Evolutionary conservation across 495 filamentous ascomycete species (phyloP).

Genomic region (Hypoxylon perforatum): DNA sequence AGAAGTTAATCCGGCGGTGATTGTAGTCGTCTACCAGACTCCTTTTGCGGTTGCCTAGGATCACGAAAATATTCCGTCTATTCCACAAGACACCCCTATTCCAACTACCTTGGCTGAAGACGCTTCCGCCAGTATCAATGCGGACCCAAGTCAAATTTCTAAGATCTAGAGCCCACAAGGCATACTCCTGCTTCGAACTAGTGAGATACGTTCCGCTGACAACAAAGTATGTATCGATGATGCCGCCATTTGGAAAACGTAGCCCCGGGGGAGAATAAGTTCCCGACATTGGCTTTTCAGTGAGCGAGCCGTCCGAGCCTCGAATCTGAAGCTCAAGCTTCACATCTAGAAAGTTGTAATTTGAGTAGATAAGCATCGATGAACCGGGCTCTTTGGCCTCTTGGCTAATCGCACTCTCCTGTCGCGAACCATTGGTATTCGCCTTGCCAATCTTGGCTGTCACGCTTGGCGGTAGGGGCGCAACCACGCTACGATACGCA

Average conservation of each 20-base stretch:
- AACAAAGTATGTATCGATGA: constrained; percentile 94
- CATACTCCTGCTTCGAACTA: constrained; percentile 97
- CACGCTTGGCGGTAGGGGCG: constrained; percentile 73
- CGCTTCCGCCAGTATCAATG: constrained; percentile 93
- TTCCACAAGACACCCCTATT: constrained; percentile 94
- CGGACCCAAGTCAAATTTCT: constrained; percentile 89
- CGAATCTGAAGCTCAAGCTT: constrained; percentile 94
- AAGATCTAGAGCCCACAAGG: constrained; percentile 93
- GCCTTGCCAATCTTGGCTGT: constrained; percentile 77
- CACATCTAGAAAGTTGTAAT: constrained; percentile 98
- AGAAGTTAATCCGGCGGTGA: constrained; percentile 96
- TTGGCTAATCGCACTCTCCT: constrained; percentile 51
- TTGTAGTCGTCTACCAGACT: constrained; percentile 99
- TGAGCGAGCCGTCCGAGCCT: constrained; percentile 81
- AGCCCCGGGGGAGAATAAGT: constrained; percentile 88
- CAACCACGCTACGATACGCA: constrained; percentile 94
- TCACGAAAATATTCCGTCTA: constrained; percentile 91
- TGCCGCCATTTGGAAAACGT: constrained; percentile 92
- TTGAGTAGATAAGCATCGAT: constrained; percentile 97
- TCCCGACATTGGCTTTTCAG: constrained; percentile 89
- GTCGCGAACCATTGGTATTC: constrained; percentile 45
- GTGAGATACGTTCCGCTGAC: constrained; percentile 97
- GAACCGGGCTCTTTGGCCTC: constrained; percentile 71
- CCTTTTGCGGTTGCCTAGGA: constrained; percentile 90
- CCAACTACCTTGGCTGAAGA: constrained; percentile 97